Conservation (phyloP, 78 protist genomes). For the Dictyostelium citrinum region DNA sequence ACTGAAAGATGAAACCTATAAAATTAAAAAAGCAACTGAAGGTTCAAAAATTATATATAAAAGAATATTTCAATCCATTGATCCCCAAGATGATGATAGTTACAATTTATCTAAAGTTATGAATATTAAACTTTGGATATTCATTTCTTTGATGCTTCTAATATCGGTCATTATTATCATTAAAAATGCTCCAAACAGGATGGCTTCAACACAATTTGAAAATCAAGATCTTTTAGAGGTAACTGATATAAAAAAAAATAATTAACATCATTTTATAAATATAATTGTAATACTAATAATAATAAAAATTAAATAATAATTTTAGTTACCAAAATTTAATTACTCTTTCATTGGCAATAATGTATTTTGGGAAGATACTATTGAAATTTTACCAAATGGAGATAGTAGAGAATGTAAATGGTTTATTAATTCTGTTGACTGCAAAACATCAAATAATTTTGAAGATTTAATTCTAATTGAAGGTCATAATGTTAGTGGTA, state of each 20-base stretch:
- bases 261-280: too few relatives aligned
- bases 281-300: too few relatives aligned
- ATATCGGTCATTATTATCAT: not conserved
- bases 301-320: too few relatives aligned
- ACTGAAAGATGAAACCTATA: not conserved
- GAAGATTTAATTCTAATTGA: not conserved
- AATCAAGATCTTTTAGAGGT: not conserved
- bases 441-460: not conserved
- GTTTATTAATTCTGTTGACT: not conserved
- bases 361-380: not conserved
- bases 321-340: not conserved
- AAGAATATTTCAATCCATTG: not conserved
- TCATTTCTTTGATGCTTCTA: not conserved
- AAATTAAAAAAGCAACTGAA: not conserved
- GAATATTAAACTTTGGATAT: not conserved
- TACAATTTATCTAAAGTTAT: not conserved
- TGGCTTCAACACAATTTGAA: not conserved
- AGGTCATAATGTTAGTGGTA: not conserved
- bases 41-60: not conserved
- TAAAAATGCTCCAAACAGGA: not conserved
- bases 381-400: not conserved
- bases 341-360: not conserved
- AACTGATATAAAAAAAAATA: too few relatives aligned
- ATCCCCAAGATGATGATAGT: not conserved
- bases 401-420: not conserved